Evolutionary conservation across 192 early-diverging fungal species (phyloP), one percentile per base, ranked within the genome.

Genomic region (Coemansia sp.): DNA sequence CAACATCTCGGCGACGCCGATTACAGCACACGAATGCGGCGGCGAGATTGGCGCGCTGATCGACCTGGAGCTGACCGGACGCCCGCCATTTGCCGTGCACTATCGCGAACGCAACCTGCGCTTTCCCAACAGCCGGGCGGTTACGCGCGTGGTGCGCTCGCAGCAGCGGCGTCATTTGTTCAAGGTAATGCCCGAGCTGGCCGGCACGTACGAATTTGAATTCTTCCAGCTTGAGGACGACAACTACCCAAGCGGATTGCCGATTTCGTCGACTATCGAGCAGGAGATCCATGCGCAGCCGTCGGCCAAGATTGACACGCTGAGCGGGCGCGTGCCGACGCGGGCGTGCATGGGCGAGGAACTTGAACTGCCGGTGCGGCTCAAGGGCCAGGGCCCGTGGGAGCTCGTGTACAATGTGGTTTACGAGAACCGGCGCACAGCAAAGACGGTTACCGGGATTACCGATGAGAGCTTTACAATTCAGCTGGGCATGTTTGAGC

Each of bases 331-430:
- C 23, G 28, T 60, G 12, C 49, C 63, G 0, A 9, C 50, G 1
- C 28, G 30, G 1, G 53, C 58, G 5, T 78, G 75, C 46, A 36
- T 47, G 31, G 75, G 58, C 45, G 58, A 78, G 19, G 39, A 41
- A 1, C 44, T 64, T 4, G 50, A 55, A 34, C 53, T 84, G 5
- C 76, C 74, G 2, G 64, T 86, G 46, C 38, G 47, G 2, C 65
- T 86, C 43, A 57, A 75, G 32, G 85, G 83, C 21, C 61, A 75
- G 29, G 78, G 55, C 1, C 81, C 82, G 4, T 85, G 70, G 72
- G 57, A 76, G 38, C 61, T 84, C 30, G 62, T 46, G 2, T 78
- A 71, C 58, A 51, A 56, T 23, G 35, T 78, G 3, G 58, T 63
- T 0, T 53, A 78, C 41, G 64, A 60, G 25, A 41, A 46, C 39